A percentile compares a stretch with the other conserved stretches of the same genome.
These are phyloP conservation scores for Gaertneriomyces semiglobifer DNA, from an alignment of 192 early-diverging fungal genomes.

Conservation along the genomic window DNA sequence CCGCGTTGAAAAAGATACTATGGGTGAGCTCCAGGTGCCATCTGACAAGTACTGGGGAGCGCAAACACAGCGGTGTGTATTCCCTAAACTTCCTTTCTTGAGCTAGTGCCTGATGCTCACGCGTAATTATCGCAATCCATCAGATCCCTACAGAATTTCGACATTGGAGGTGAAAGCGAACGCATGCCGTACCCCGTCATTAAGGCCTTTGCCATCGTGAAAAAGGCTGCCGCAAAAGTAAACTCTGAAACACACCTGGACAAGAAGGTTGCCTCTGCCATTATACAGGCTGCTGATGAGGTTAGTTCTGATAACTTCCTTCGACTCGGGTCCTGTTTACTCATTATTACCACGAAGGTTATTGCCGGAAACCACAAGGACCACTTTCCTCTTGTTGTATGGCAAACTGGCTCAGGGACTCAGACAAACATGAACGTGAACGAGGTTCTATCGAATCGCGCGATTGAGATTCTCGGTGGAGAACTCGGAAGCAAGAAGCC, in stretches of 20 bases:
- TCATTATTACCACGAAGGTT: constrained; percentile 48
- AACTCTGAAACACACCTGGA: constrained; percentile 91
- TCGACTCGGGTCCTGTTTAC: background rate
- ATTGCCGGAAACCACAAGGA: constrained; percentile 87
- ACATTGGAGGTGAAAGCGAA: constrained; percentile 89
- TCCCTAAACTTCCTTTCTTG: background rate
- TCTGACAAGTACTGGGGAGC: constrained; percentile 96
- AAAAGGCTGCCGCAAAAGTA: constrained; percentile 91
- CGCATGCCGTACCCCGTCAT: constrained; percentile 96
- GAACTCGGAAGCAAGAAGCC: constrained; percentile 89
- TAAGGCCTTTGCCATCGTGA: constrained; percentile 91
- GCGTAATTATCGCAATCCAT: constrained; percentile 77
- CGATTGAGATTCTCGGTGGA: constrained; percentile 87
- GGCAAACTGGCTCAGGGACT: constrained; percentile 94
- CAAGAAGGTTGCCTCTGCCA: constrained; percentile 76
- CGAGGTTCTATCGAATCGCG: constrained; percentile 96
- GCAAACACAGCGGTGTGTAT: constrained; percentile 84
- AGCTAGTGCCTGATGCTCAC: background rate
- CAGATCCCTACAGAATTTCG: constrained; percentile 90
- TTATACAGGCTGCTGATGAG: constrained; percentile 85
- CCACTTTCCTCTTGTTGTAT: constrained; percentile 98
- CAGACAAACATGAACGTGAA: constrained; percentile 76
- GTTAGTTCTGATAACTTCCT: constrained; percentile 28
- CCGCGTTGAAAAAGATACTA: constrained; percentile 67
- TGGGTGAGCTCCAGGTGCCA: constrained; percentile 94